phyloP scores from a whole-genome alignment of 2,329 filamentous ascomycete species.

The Cladophialophora yegresii region DNA sequence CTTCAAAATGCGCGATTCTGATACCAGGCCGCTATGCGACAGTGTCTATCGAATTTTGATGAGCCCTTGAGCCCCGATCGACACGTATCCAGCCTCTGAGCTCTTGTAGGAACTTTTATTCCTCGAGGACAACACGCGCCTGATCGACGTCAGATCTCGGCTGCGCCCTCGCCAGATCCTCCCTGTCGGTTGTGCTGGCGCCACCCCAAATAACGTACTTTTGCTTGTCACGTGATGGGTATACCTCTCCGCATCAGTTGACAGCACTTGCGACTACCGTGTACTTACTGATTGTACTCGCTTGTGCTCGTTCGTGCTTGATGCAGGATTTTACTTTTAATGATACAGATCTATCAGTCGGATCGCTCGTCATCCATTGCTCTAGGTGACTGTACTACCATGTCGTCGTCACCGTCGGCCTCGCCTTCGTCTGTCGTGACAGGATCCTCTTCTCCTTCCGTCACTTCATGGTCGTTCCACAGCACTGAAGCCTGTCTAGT shows the following conservation, averaged over 20 bases:
- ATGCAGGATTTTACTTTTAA: slow-evolving; percentile 9
- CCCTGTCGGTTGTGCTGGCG: slow-evolving; percentile 28
- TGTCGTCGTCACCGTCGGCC: slow-evolving; percentile 42
- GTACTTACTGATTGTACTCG: neutral
- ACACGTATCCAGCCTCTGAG: neutral
- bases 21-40: slow-evolving; percentile 27
- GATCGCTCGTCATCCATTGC: slow-evolving; percentile 10
- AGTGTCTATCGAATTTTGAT: slow-evolving; percentile 12
- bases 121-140: slow-evolving; percentile 9
- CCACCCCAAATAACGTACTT: slow-evolving; percentile 28
- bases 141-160: slow-evolving; percentile 38
- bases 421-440: slow-evolving; percentile 51
- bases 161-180: slow-evolving; percentile 29
- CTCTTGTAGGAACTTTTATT: slow-evolving; percentile 31
- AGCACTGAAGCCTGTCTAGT: slow-evolving; percentile 51
- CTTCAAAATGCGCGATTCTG: slow-evolving; percentile 18
- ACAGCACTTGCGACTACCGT: neutral
- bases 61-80: neutral
- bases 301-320: slow-evolving; percentile 3
- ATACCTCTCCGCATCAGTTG: neutral
- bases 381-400: neutral
- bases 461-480: slow-evolving; percentile 48
- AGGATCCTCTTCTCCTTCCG: slow-evolving; percentile 47
- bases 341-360: slow-evolving; percentile 2
- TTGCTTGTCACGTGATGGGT: slow-evolving; percentile 34